Evolutionary conservation across 78 protist species (phyloP), one percentile per base, ranked within the genome.

Genomic region (Cavenderia fasciculata): DNA sequence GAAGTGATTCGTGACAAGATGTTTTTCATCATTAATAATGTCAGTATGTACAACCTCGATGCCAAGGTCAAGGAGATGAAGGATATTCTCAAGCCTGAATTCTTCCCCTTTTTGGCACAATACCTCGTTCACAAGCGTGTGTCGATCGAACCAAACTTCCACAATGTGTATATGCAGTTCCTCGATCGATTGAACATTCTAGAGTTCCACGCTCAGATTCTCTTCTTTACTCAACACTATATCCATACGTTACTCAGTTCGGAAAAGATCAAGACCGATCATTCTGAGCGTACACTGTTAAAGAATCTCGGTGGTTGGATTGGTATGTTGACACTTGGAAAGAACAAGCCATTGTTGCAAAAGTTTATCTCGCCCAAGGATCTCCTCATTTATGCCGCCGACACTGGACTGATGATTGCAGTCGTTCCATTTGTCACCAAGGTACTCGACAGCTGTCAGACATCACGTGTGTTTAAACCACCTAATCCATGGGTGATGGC

Each of bases 401-500:
- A 85, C 34, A 23, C 72, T 29, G 96, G 95, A 11, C 41, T 78
- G 0, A 69, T 97, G 27, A 77, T 94, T 34, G 96, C 95, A 0
- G 97, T 97, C 12, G 74, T 99, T 10, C 99, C 99, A 16, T 98
- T 99, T 47, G 96, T 97, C 3, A 62, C 95, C 29, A 96, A 98
- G 92, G 91, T 98, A 10, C 82, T 98, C 38, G 98, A 96, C 33
- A 27, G 51, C 8, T 63, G 94, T 61, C 49, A 16, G 43, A 51
- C 33, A 41, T 41, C 96, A 43, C 70, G 75, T 43, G 94, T 87
- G 6, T 98, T 99, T 87, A 25, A 29, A 40, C 98, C 96, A 6
- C 99, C 98, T 86, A 98, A 97, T 84, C 99, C 99, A 5, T 98
- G 99, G 99, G 36, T 92, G 8, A 94, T 96, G 96, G 94, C 86